Conservation (phyloP, 768 basidiomycete genomes). For the Lactifluus volemus region DNA sequence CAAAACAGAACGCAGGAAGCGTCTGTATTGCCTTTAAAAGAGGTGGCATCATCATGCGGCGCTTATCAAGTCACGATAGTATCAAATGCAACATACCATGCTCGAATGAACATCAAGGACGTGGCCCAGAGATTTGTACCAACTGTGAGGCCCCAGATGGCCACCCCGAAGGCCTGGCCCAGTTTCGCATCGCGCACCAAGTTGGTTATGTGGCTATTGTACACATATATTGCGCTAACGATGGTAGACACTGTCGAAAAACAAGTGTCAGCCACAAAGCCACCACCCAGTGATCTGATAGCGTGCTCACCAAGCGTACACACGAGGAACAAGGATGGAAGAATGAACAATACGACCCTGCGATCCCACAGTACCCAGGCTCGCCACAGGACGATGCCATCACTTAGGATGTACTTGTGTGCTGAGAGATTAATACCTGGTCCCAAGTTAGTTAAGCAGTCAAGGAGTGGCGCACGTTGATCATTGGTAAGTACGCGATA, state of each 20-base stretch:
- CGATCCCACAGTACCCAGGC: slow-evolving; percentile 7
- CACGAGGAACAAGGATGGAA: neutral
- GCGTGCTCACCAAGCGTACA: neutral
- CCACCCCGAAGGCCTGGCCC: neutral
- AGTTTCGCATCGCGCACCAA: neutral
- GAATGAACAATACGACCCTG: neutral
- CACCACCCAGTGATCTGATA: neutral
- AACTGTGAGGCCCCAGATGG: neutral
- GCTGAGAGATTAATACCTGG: neutral
- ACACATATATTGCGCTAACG: neutral
- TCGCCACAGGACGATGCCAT: slow-evolving; percentile 9
- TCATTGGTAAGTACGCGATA: neutral
- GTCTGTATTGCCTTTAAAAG: slow-evolving; percentile 1
- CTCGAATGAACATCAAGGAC: slow-evolving; percentile 3
- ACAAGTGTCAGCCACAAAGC: neutral
- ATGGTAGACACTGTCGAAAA: neutral
- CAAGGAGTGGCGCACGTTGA: neutral
- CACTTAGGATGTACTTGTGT: neutral
- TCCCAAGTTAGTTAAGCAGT: neutral
- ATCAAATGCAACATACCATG: neutral
- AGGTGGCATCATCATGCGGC: neutral
- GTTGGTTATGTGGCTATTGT: neutral
- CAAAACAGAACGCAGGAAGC: neutral
- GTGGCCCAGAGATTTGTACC: slow-evolving; percentile 13
- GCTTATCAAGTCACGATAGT: neutral